Evolutionary conservation across 371 early-diverging fungal species (phyloP).

Genomic region (Mucor mucedo): DNA sequence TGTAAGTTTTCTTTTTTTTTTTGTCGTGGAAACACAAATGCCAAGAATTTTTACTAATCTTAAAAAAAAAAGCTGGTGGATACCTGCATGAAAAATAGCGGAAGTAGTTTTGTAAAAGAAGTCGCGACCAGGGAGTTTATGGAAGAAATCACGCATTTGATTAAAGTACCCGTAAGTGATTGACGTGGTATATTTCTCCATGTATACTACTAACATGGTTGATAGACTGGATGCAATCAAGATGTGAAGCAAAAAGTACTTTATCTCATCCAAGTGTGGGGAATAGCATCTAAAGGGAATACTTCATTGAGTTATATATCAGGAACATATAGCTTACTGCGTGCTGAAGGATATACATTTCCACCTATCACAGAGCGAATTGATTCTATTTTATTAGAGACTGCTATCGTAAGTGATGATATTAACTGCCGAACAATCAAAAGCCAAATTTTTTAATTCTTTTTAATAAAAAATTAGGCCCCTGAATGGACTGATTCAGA

Average conservation of each 20-base stretch:
- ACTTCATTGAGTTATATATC: slow-evolving; percentile 73
- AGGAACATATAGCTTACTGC: slow-evolving; percentile 77
- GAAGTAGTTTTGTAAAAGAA: slow-evolving; percentile 83
- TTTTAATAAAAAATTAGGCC: slow-evolving; percentile 55
- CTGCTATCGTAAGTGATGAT: slow-evolving; percentile 58
- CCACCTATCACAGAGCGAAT: slow-evolving; percentile 58
- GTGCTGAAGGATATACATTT: slow-evolving; percentile 68
- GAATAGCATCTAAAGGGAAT: slow-evolving; percentile 76
- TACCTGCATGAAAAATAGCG: slow-evolving; percentile 94
- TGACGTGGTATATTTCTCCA: background rate
- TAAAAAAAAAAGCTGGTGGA: slow-evolving; percentile 71
- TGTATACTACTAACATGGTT: background rate
- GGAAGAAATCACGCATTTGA: slow-evolving; percentile 74
- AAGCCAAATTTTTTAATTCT: background rate
- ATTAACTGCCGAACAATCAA: background rate
- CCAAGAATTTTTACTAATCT: background rate
- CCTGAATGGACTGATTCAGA: slow-evolving; percentile 96
- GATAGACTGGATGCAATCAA: slow-evolving; percentile 53
- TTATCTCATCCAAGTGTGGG: slow-evolving; percentile 87
- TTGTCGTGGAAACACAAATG: too few species aligned
- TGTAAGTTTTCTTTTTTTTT: slow-evolving; percentile 43
- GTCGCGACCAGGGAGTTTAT: slow-evolving; percentile 89
- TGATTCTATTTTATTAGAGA: slow-evolving; percentile 69
- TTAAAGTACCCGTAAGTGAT: slow-evolving; percentile 62
- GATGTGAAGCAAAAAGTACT: slow-evolving; percentile 81